Base-by-base conservation (phyloP, 179 eudicot species). In the Beta lomatogona region DNA sequence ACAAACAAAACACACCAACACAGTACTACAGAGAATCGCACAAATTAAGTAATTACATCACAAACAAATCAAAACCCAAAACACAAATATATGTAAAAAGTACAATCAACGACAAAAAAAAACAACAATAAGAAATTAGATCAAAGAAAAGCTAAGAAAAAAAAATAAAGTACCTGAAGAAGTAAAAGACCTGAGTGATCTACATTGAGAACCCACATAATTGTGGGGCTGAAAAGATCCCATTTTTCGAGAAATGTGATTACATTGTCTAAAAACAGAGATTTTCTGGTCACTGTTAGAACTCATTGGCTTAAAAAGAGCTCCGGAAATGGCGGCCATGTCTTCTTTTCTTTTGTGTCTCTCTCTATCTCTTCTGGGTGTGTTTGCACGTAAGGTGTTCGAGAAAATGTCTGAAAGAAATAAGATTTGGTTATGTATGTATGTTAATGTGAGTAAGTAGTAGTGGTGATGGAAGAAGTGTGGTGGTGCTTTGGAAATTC, bases 311-410 rank as follows among this genome's bases (percentile, higher is more conserved):
- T 81, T 81, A 53, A 71, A 76, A 21, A 85, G 66, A 79, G 85
- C 74, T 82, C 82, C 85, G 21, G 71, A 78, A 44, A 85, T 70
- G 71, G 87, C 55, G 9, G 87, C 82, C 87, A 85, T 85, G 18
- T 3, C 13, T 36, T 36, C 3, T 36, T 36, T 36, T 36, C 2
- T 36, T 36, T 36, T 36, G 41, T 36, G 41, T 50, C 1, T 28
- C 18, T 65, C 44, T 50, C 1, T 28, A 8, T 65, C 44, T 22
- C 67, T 63, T 18, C 5, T 18, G 22, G 13, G 16, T 45, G 6
- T 46, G 28, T 18, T 48, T 48, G 53, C 75, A 4, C 36, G 12
- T 9, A 46, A 78, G 45, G 50, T 80, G 83, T 69, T 68, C 25
- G 80, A 80, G 50, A 75, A 82, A 83, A 79, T 83, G 76, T 3